phyloP scores from a whole-genome alignment of 106 monocot species.

The Apostasia ramifera region DNA sequence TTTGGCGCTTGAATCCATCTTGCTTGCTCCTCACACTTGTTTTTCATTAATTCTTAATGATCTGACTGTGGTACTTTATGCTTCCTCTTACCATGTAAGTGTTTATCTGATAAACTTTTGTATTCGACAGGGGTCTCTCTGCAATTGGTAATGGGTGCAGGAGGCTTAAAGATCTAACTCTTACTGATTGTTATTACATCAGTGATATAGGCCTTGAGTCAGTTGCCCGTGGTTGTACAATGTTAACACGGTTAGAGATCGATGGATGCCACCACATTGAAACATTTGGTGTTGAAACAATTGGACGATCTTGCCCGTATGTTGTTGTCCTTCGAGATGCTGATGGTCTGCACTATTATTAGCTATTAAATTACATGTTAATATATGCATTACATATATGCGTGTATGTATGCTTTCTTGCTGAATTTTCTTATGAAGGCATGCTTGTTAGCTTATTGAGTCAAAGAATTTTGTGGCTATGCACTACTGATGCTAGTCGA shows the following conservation, averaged over 20 bases:
- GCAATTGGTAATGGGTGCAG: constrained; percentile 93
- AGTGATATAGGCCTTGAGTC: constrained; percentile 80
- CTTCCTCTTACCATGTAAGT: neutral
- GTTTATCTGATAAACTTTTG: neutral
- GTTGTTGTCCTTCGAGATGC: constrained; percentile 13
- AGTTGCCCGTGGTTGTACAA: constrained; percentile 72
- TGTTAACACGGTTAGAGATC: constrained; percentile 63
- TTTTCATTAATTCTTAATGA: neutral
- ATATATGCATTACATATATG: neutral
- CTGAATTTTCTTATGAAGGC: neutral
- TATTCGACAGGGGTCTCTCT: constrained; percentile 58
- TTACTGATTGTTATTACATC: constrained; percentile 81
- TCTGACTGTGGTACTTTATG: neutral
- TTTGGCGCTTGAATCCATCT: neutral
- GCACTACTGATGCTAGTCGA: too few species aligned
- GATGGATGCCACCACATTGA: constrained; percentile 94
- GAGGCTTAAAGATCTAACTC: constrained; percentile 63
- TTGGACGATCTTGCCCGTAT: constrained; percentile 85
- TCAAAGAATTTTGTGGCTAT: too few species aligned
- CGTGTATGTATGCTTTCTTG: neutral
- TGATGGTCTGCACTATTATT: neutral
- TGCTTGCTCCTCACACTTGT: neutral
- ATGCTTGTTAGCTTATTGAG: too few species aligned
- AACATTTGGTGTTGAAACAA: constrained; percentile 61
- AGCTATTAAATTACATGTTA: neutral